Evolutionary conservation across 129 eudicot species (phyloP).

Genomic region (Gnaphalium uliginosum): DNA sequence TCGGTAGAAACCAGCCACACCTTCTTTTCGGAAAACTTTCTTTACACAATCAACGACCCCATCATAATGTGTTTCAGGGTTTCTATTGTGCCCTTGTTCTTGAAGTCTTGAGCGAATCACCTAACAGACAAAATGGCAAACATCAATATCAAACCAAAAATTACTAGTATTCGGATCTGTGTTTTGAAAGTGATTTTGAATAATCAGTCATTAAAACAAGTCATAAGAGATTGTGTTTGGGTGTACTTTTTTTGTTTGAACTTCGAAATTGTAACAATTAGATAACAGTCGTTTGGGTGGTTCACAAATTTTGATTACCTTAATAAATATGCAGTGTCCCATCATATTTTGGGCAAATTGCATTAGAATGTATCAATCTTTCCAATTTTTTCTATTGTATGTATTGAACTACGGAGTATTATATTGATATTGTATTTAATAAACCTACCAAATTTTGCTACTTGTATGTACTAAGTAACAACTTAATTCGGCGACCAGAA

Average conservation of each 20-base stretch:
- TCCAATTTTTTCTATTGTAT: too few species aligned
- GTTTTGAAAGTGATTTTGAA: neutral
- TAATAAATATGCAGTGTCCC: too few species aligned
- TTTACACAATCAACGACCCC: slow-evolving; percentile 93
- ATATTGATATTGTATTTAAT: too few species aligned
- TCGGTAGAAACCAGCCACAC: slow-evolving; percentile 75
- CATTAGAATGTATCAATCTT: too few species aligned
- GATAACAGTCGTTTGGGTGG: neutral
- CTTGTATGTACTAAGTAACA: too few species aligned
- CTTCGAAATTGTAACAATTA: too few species aligned
- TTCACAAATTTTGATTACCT: too few species aligned
- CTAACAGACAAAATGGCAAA: slow-evolving; percentile 33
- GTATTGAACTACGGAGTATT: too few species aligned
- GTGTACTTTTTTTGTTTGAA: neutral
- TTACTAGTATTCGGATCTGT: neutral
- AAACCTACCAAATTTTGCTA: too few species aligned
- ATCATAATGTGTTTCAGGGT: slow-evolving; percentile 47
- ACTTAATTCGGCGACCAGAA: too few species aligned
- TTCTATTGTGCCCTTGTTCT: slow-evolving; percentile 84
- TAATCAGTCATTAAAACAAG: neutral
- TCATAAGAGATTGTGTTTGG: neutral
- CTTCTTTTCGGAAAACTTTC: slow-evolving; percentile 68
- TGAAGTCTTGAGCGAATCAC: slow-evolving; percentile 90
- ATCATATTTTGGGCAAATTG: too few species aligned
- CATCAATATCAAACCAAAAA: neutral